Evolutionary conservation across 805 yeast genomes (phyloP).

Genomic region (Ogataea minuta): DNA sequence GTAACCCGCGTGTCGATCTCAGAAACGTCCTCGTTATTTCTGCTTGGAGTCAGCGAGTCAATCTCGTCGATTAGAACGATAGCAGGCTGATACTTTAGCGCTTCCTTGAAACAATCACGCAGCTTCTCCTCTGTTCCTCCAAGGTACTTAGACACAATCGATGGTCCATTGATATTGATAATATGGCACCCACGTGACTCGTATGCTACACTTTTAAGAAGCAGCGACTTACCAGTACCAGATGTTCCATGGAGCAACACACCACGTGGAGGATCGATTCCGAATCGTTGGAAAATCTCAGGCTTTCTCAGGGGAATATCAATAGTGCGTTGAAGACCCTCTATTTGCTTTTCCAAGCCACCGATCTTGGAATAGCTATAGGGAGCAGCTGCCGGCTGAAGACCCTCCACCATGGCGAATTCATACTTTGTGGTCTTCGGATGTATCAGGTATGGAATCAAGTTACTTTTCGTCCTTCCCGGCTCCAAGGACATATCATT

Average conservation of each 20-base stretch:
- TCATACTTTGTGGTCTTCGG: slow-evolving; percentile 34
- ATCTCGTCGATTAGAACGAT: slow-evolving; percentile 89
- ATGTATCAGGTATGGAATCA: slow-evolving; percentile 28
- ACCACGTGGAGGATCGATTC: slow-evolving; percentile 92
- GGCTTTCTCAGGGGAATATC: slow-evolving; percentile 82
- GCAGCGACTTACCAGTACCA: slow-evolving; percentile 94
- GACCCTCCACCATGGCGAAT: slow-evolving; percentile 31
- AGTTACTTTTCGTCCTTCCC: too few species aligned
- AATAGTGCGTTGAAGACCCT: slow-evolving; percentile 59
- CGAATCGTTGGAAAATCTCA: slow-evolving; percentile 71
- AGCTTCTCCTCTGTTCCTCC: slow-evolving; percentile 92
- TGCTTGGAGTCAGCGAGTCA: slow-evolving; percentile 84
- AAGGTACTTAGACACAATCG: slow-evolving; percentile 85
- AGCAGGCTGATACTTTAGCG: slow-evolving; percentile 80
- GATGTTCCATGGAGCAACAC: slow-evolving; percentile 95
- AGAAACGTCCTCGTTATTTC: slow-evolving; percentile 82
- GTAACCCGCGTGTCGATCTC: slow-evolving; percentile 90
- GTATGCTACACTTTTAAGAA: slow-evolving; percentile 76
- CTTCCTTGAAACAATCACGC: slow-evolving; percentile 82
- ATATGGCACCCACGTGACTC: slow-evolving; percentile 76
- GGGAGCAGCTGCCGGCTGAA: slow-evolving; percentile 43
- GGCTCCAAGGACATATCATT: slow-evolving; percentile 1
- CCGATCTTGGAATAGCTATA: slow-evolving; percentile 53
- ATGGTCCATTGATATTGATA: slow-evolving; percentile 82
- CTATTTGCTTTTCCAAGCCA: slow-evolving; percentile 68